Conservation (phyloP, 768 basidiomycete species). For the Asterophora parasitica region DNA sequence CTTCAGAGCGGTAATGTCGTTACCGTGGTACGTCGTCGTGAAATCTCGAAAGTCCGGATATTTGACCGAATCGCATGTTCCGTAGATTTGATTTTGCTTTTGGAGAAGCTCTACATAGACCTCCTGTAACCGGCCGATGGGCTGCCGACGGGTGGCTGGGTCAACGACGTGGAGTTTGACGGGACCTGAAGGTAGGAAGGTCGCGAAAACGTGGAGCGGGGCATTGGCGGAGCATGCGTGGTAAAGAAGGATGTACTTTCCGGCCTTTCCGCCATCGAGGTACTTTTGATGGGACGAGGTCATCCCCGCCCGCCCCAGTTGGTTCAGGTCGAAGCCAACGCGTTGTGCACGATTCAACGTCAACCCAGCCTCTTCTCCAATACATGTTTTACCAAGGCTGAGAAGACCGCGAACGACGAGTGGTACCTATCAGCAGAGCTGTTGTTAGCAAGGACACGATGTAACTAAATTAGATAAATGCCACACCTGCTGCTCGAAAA, state of each 20-base stretch:
- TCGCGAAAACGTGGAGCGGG: constrained; percentile 79
- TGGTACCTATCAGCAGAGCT: constrained; percentile 54
- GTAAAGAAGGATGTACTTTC: constrained; percentile 84
- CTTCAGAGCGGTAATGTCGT: constrained; percentile 74
- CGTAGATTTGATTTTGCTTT: constrained; percentile 41
- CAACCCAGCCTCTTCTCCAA: constrained; percentile 55
- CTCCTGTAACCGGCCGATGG: constrained; percentile 71
- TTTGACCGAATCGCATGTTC: constrained; percentile 41
- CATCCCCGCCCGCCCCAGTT: constrained; percentile 62
- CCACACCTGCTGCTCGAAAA: constrained; percentile 86
- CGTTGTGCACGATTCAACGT: constrained; percentile 82
- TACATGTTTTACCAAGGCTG: constrained; percentile 80
- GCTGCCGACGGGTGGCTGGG: constrained; percentile 80
- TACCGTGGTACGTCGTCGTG: constrained; percentile 70
- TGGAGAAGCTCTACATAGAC: constrained; percentile 61
- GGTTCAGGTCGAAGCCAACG: constrained; percentile 75
- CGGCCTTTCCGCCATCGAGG: constrained; percentile 61
- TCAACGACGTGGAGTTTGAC: constrained; percentile 89
- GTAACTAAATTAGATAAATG: not conserved
- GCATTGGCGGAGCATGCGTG: constrained; percentile 74
- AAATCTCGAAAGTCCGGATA: constrained; percentile 67
- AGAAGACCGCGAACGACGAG: constrained; percentile 77
- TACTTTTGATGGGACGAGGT: constrained; percentile 64
- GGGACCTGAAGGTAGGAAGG: constrained; percentile 70
- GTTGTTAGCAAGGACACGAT: not conserved